These are phyloP conservation scores for Trametes cubensis DNA, from an alignment of 768 basidiomycete species.

Conservation along the genomic window DNA sequence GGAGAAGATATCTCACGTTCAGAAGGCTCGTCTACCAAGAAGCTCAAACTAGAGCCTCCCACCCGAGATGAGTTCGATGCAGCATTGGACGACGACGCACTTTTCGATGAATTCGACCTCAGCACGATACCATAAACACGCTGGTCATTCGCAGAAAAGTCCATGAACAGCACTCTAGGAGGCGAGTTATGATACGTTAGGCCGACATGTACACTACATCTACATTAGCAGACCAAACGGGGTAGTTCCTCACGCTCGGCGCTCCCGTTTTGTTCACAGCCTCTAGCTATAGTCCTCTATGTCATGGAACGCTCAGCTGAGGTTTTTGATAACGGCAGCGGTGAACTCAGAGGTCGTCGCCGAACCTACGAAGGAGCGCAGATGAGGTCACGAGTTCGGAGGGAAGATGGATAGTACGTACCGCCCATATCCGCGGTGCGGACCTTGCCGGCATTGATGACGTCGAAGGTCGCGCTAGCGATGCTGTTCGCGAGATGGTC, in stretches of 20 bases:
- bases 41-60: conserved; percentile 22
- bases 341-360: conserved; percentile 96
- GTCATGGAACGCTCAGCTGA: conserved; percentile 40
- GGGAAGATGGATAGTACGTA: conserved; percentile 41
- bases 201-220: conserved; percentile 27
- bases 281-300: conserved; percentile 5
- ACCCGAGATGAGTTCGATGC: conserved; percentile 57
- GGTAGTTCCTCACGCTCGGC: conserved; percentile 16
- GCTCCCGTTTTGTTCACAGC: conserved; percentile 6
- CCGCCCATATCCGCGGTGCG: conserved; percentile 96
- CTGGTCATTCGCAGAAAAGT: neutral
- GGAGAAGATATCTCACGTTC: conserved; percentile 19
- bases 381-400: neutral
- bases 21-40: conserved; percentile 45
- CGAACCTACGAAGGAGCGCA: conserved; percentile 53
- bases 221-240: conserved; percentile 25
- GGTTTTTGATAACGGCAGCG: conserved; percentile 82
- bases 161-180: conserved; percentile 12
- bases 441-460: conserved; percentile 86
- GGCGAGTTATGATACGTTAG: conserved; percentile 22
- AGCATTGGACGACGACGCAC: conserved; percentile 48
- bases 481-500: conserved; percentile 93
- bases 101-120: conserved; percentile 50
- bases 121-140: conserved; percentile 17
- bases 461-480: conserved; percentile 88